A percentile compares a stretch with the other conserved stretches of the same genome.
These are phyloP conservation scores for Moesziomyces aphidis DNA, from an alignment of 1,284 basidiomycete species.

Conservation along the genomic window DNA sequence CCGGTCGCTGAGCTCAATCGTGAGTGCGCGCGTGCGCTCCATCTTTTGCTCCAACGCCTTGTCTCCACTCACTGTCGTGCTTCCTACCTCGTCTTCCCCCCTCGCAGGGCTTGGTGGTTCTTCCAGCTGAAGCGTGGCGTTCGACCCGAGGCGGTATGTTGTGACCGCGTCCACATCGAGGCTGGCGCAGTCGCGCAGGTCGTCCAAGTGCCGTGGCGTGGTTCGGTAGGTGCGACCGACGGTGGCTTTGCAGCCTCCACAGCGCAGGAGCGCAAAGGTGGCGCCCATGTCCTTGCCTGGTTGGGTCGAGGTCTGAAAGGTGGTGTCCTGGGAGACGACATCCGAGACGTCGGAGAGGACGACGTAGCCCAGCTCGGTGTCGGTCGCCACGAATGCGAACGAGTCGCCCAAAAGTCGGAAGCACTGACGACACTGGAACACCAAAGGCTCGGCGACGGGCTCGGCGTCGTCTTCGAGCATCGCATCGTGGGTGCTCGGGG, in stretches of 20 bases:
- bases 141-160: constrained; percentile 37
- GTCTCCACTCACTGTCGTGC: neutral
- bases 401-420: constrained; percentile 50
- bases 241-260: constrained; percentile 28
- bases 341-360: constrained; percentile 45
- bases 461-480: constrained; percentile 7
- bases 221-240: constrained; percentile 49
- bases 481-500: neutral
- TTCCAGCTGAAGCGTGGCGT: constrained; percentile 21
- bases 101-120: neutral
- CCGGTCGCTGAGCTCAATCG: constrained; percentile 37
- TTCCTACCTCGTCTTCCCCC: neutral
- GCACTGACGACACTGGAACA: constrained; percentile 51
- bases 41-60: constrained; percentile 19
- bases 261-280: constrained; percentile 41
- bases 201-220: constrained; percentile 45
- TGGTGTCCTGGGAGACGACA: constrained; percentile 20
- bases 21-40: constrained; percentile 36
- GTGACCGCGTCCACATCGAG: constrained; percentile 36
- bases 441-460: constrained; percentile 28
- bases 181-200: constrained; percentile 41
- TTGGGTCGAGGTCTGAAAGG: constrained; percentile 35
- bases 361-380: constrained; percentile 48
- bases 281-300: constrained; percentile 36
- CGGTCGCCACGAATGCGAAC: constrained; percentile 40